A percentile compares a stretch with the other conserved stretches of the same genome.
Evolutionary conservation across 2,329 filamentous ascomycete species (phyloP).

Genomic region (Ophiostoma ulmi): DNA sequence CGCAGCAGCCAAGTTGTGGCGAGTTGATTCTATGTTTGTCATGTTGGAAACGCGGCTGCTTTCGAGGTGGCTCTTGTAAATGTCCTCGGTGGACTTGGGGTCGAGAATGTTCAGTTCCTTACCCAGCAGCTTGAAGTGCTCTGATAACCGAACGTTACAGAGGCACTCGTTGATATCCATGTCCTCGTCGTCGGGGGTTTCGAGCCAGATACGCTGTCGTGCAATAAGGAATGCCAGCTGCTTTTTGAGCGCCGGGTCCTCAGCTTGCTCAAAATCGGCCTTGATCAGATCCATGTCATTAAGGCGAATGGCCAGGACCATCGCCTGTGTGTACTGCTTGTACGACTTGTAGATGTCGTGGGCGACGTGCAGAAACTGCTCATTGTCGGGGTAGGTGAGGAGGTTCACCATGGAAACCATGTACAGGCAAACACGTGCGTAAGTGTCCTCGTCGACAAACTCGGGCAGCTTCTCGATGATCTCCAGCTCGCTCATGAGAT

Average conservation of each 20-base stretch:
- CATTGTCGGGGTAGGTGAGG: conserved; percentile 94
- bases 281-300: conserved; percentile 82
- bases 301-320: conserved; percentile 86
- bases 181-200: conserved; percentile 43
- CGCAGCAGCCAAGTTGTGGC: conserved; percentile 89
- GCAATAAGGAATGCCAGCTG: conserved; percentile 92
- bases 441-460: conserved; percentile 91
- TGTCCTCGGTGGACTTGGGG: conserved; percentile 94
- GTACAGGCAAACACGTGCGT: conserved; percentile 87
- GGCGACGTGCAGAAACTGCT: conserved; percentile 86
- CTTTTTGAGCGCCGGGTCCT: conserved; percentile 78
- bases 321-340: conserved; percentile 87
- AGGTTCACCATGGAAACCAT: conserved; percentile 99
- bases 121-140: conserved; percentile 87
- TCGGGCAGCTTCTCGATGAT: conserved; percentile 89
- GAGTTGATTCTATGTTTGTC: conserved; percentile 90
- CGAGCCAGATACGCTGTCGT: conserved; percentile 79
- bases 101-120: conserved; percentile 97
- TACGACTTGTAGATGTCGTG: conserved; percentile 92
- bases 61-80: conserved; percentile 98
- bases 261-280: conserved; percentile 70
- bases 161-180: conserved; percentile 78
- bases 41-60: conserved; percentile 87
- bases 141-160: conserved; percentile 79
- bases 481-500: conserved; percentile 93